Percentiles rank a stretch among this genome's conserved stretches.
phyloP scores from a whole-genome alignment of 176 grass and related monocot species.

The Microstegium vimineum region DNA sequence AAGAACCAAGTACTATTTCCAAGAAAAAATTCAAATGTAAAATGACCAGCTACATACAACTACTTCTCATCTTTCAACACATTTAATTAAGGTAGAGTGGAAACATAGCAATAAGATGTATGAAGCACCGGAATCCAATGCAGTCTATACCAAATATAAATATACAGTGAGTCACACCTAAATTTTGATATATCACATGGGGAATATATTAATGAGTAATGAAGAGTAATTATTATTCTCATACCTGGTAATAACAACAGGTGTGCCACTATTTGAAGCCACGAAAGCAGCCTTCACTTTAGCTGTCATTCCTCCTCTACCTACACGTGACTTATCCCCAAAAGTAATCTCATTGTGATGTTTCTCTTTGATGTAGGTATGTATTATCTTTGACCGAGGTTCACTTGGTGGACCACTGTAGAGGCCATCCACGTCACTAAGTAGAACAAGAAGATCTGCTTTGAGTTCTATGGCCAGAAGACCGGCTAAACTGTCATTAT shows the following conservation, averaged over 20 bases:
- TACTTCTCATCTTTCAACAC: background rate
- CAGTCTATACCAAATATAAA: background rate
- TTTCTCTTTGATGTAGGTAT: constrained; percentile 90
- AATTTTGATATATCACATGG: background rate
- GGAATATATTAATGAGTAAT: background rate
- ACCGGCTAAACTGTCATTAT: constrained; percentile 99
- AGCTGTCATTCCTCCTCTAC: constrained; percentile 96
- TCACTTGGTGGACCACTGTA: constrained; percentile 89
- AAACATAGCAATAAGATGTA: background rate
- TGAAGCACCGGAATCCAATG: background rate
- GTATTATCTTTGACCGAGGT: constrained; percentile 73
- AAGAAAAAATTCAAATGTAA: background rate
- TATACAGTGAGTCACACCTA: background rate
- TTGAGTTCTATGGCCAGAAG: constrained; percentile 89
- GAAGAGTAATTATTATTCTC: background rate
- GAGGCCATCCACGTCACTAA: constrained; percentile 97
- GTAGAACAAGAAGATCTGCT: constrained; percentile 84
- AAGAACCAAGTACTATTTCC: background rate
- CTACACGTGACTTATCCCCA: constrained; percentile 96
- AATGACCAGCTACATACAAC: background rate
- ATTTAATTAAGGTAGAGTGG: background rate
- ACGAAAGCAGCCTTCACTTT: constrained; percentile 88
- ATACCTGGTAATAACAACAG: constrained; percentile 92
- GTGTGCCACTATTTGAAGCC: constrained; percentile 74
- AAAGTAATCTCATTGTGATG: constrained; percentile 86